These are phyloP conservation scores for Populus davidiana DNA, from an alignment of 345 rosid species.

Conservation along the genomic window DNA sequence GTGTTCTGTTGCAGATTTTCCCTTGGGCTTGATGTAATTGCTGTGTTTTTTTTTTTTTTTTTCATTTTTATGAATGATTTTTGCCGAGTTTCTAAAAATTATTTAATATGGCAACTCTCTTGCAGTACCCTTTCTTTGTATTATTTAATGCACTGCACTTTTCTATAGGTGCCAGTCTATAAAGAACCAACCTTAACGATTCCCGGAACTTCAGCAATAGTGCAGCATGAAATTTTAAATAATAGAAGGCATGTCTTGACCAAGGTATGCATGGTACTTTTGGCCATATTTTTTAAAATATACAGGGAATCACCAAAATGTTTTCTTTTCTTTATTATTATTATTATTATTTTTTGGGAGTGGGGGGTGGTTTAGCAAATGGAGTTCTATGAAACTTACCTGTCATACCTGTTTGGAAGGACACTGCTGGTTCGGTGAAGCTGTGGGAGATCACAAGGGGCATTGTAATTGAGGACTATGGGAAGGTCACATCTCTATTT, in stretches of 20 bases:
- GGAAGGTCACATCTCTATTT: slow-evolving; percentile 51
- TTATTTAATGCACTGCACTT: slow-evolving; percentile 2
- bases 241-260: slow-evolving; percentile 95
- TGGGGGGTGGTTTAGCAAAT: neutral
- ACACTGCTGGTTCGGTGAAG: slow-evolving; percentile 85
- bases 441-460: slow-evolving; percentile 96
- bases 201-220: slow-evolving; percentile 86
- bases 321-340: neutral
- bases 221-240: slow-evolving; percentile 93
- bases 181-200: slow-evolving; percentile 71
- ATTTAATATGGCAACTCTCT: neutral
- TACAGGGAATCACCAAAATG: neutral
- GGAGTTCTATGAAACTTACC: slow-evolving; percentile 19
- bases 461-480: slow-evolving; percentile 79
- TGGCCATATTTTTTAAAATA: slow-evolving; percentile 8
- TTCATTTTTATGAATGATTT: neutral
- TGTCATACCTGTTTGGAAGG: slow-evolving; percentile 45
- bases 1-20: neutral
- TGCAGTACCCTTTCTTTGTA: neutral
- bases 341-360: too few relatives aligned
- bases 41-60: neutral
- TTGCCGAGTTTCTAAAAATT: neutral
- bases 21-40: neutral
- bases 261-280: slow-evolving; percentile 49
- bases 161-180: slow-evolving; percentile 68